These are phyloP conservation scores for Pelargonium australe DNA, from an alignment of 441 rosid species.

Conservation along the genomic window DNA sequence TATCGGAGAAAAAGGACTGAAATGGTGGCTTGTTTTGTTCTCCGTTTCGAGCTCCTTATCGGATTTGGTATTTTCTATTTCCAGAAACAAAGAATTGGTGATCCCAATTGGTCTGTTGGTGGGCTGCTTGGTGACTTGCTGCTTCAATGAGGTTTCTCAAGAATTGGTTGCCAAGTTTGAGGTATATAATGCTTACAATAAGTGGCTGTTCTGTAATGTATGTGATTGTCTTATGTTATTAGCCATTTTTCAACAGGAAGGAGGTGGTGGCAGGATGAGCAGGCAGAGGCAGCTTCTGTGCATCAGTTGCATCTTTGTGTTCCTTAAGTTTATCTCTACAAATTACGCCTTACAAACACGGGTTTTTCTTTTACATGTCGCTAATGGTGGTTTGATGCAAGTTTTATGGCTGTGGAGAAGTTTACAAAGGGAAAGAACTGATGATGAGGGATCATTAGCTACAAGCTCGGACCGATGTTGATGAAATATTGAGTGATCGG, in stretches of 20 bases:
- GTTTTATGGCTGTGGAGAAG: slow-evolving; percentile 41
- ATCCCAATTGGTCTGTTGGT: slow-evolving; percentile 41
- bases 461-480: no score
- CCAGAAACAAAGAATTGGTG: slow-evolving; percentile 34
- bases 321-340: slow-evolving; percentile 29
- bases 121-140: slow-evolving; percentile 37
- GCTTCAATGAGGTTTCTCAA: slow-evolving; percentile 28
- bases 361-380: slow-evolving; percentile 37
- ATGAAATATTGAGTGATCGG: no score
- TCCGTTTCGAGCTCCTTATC: slow-evolving; percentile 28
- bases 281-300: slow-evolving; percentile 15
- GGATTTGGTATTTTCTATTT: slow-evolving; percentile 34
- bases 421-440: background rate
- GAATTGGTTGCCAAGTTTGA: slow-evolving; percentile 22
- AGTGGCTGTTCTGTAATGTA: no score
- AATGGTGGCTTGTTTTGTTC: slow-evolving; percentile 32
- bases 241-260: slow-evolving; percentile 26
- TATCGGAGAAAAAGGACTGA: slow-evolving; percentile 29
- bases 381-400: slow-evolving; percentile 54
- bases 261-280: slow-evolving; percentile 12
- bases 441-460: no score
- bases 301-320: slow-evolving; percentile 30
- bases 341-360: slow-evolving; percentile 19
- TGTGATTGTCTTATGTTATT: background rate
- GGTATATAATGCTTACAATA: no score